Evolutionary conservation across 768 basidiomycete species (phyloP), one percentile per base, ranked within the genome.

Genomic region (Russula dissimulans): DNA sequence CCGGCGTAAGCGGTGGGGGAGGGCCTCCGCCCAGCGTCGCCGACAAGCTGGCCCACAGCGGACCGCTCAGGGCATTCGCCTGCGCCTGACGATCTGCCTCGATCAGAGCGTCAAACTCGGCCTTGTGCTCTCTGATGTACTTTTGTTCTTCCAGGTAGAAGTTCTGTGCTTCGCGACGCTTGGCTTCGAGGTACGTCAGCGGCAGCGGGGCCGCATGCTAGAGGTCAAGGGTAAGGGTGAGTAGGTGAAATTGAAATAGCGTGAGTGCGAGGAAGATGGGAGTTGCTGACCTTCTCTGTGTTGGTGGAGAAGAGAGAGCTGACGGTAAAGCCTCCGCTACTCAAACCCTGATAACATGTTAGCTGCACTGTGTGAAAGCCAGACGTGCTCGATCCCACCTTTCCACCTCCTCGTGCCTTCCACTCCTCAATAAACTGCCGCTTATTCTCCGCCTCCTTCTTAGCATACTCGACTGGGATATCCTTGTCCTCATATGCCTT

Each of bases 401-500:
- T 65, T 45, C 65, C 62, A 10, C 63, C 65, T 29, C 65, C 65
- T 55, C 74, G 74, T 56, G 69, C 65, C 71, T 86, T 81, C 93
- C 92, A 97, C 66, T 93, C 89, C 56, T 86, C 89, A 10, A 91
- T 68, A 64, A 91, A 86, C 58, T 76, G 78, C 43, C 80, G 78
- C 72, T 94, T 97, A 52, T 83, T 81, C 70, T 89, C 89, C 0
- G 84, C 84, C 73, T 99, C 95, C 63, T 85, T 82, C 75, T 88
- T 87, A 41, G 86, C 93, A 65, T 93, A 97, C 72, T 95, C 95
- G 6, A 86, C 54, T 0, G 94, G 84, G 59, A 99, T 87, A 68
- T 97, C 81, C 73, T 95, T 94, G 47, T 87, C 95, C 5, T 79
- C 75, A 71, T 95, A 99, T 2, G 85, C 85, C 66, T 87, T 74